Base-by-base conservation (phyloP, 2,329 filamentous ascomycete genomes). In the Venturia oleaginea region DNA sequence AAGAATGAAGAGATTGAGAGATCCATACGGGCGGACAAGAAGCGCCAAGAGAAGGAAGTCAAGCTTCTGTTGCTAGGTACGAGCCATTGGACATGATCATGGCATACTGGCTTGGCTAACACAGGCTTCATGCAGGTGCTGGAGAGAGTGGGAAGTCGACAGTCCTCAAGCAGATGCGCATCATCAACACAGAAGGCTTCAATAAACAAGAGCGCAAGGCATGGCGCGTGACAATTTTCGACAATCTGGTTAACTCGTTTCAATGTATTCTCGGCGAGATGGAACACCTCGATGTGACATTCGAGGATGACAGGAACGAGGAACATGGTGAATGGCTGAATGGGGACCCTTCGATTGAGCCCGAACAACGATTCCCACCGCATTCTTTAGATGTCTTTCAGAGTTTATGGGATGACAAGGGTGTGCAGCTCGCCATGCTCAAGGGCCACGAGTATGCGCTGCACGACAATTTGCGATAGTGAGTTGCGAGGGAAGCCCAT, bases 131-230 rank as follows among this genome's bases (percentile, higher is more conserved):
- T 17, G n/a, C 70, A 97, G 92, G 93, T 76, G 93, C 93, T 71
- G 93, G 93, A 73, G 93, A 97, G 78, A 94, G 89, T 66, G 91
- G 93, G 69, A 97, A 97, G 78, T 97, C 93, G 10, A 97, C 93
- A 1, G 92, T 97, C 66, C 85, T 97, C 69, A 97, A 97, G 80
- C 93, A 97, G 81, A 97, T 99, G 94, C 93, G 93, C 76, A 87
- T 99, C 76, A 97, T 99, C 71, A 94, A 97, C 76, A 87, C 91
- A 17, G 87, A 92, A 76, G 93, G 94, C 61, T 97, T 97, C 79
- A 91, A 86, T 72, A 89, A 90, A 71, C 86, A 85, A 68, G 94
- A 97, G 76, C 90, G 92, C 76, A 86, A 95, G 68, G 91, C 97
- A 81, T 96, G 91, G 84, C 92, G 94, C 70, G 90, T 92, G 19